A percentile compares a stretch with the other conserved stretches of the same genome.
Evolutionary conservation across 2,329 filamentous ascomycete species (phyloP).

Genomic region (Rhynchosporium secalis): DNA sequence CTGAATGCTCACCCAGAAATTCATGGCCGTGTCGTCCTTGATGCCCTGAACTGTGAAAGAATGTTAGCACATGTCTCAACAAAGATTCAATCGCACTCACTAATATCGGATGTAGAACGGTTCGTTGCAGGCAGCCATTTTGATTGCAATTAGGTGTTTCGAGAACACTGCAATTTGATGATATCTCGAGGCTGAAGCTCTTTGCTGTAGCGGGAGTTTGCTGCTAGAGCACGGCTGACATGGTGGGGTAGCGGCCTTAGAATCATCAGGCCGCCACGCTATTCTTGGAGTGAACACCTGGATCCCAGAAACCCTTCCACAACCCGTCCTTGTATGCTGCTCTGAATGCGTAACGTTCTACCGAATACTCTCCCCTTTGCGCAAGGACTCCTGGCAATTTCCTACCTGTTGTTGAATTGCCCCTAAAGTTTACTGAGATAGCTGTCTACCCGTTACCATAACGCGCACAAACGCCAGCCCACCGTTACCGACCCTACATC

Average conservation of each 20-base stretch:
- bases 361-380: conserved; percentile 25
- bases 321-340: conserved; percentile 24
- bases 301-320: conserved; percentile 22
- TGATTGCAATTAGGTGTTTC: conserved; percentile 13
- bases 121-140: conserved; percentile 55
- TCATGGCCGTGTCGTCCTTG: conserved; percentile 97
- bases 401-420: conserved; percentile 16
- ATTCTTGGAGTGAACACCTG: conserved; percentile 28
- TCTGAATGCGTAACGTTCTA: conserved; percentile 35
- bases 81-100: conserved; percentile 54
- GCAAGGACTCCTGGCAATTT: conserved; percentile 25
- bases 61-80: conserved; percentile 22
- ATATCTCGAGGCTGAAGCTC: conserved; percentile 32
- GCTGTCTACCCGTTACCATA: background rate
- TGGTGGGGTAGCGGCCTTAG: conserved; percentile 17
- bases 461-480: conserved; percentile 20
- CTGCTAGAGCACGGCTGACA: background rate
- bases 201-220: conserved; percentile 5
- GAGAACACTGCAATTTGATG: conserved; percentile 7
- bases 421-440: conserved; percentile 21
- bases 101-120: conserved; percentile 97
- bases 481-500: conserved; percentile 12
- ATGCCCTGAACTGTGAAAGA: conserved; percentile 77
- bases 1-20: conserved; percentile 71
- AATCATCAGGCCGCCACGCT: conserved; percentile 23